Evolutionary conservation across 2,329 filamentous ascomycete species (phyloP).

Genomic region (Calycina herbarum): DNA sequence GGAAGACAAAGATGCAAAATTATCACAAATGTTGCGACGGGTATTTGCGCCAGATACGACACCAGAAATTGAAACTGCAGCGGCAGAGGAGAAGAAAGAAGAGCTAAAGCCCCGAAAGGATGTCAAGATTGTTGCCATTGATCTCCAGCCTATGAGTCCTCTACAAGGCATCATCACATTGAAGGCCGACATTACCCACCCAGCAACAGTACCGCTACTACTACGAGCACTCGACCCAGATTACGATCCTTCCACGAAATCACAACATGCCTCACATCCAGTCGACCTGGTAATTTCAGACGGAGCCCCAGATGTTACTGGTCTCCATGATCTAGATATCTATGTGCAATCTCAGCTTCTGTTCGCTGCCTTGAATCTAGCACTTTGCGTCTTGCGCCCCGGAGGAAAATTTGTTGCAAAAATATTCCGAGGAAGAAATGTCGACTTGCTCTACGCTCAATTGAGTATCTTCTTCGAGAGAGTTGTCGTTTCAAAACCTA

Average conservation of each 20-base stretch:
- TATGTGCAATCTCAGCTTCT: conserved; percentile 96
- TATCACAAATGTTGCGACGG: conserved; percentile 60
- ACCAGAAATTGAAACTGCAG: conserved; percentile 37
- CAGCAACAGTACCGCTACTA: conserved; percentile 87
- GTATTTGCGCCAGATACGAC: conserved; percentile 25
- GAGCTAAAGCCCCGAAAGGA: conserved; percentile 55
- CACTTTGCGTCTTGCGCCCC: conserved; percentile 86
- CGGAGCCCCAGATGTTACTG: conserved; percentile 93
- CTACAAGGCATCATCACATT: conserved; percentile 90
- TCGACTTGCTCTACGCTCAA: conserved; percentile 94
- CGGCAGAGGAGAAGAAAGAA: conserved; percentile 28
- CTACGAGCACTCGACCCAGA: conserved; percentile 80
- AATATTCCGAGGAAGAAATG: conserved; percentile 92
- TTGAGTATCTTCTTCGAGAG: conserved; percentile 85
- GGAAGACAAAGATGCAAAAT: conserved; percentile 76
- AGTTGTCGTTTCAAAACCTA: conserved; percentile 89
- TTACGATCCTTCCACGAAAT: conserved; percentile 50
- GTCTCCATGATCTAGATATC: conserved; percentile 94
- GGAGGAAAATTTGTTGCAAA: conserved; percentile 98
- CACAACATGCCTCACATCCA: conserved; percentile 64
- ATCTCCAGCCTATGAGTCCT: conserved; percentile 93
- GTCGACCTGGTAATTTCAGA: conserved; percentile 95
- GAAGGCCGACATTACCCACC: conserved; percentile 95
- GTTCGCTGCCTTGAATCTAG: conserved; percentile 90
- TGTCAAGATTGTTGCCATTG: conserved; percentile 93